Evolutionary conservation across 140 eudicot species (phyloP), one percentile per base, ranked within the genome.

Genomic region (Bidens hawaiensis): DNA sequence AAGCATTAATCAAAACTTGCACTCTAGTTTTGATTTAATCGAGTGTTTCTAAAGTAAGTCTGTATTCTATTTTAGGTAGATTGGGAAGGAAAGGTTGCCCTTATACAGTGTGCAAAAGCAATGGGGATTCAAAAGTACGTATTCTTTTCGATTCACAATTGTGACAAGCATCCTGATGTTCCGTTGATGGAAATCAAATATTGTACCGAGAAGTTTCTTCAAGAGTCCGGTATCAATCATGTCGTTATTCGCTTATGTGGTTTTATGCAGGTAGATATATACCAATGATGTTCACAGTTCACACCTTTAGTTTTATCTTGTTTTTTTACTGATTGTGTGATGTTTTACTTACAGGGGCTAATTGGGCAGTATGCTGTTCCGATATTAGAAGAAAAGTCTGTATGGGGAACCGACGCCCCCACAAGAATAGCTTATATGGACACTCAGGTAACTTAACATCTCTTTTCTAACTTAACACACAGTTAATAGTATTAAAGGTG

Each of bases 251-350:
- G 98, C 17, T 81, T 91, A 69, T 91, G 98, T 79, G 98, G 96
- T 61, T 91, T 90, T 86, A 90, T 90, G 98, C 98, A 90, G 98
- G 98, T n/a, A n/a, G n/a, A n/a, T n/a, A n/a, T n/a, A n/a, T n/a
- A n/a, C n/a, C n/a, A n/a, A n/a, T n/a, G n/a, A n/a, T n/a, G n/a
- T n/a, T n/a, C n/a, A n/a, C n/a, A n/a, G n/a, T n/a, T n/a, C n/a
- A n/a, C n/a, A n/a, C n/a, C n/a, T n/a, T n/a, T n/a, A n/a, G n/a
- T n/a, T n/a, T n/a, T n/a, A n/a, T n/a, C n/a, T n/a, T n/a, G n/a
- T n/a, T n/a, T n/a, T n/a, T n/a, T n/a, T n/a, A n/a, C n/a, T n/a
- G n/a, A n/a, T n/a, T n/a, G n/a, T n/a, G n/a, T n/a, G n/a, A n/a
- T n/a, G n/a, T 67, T 33, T 60, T 61, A 15, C 51, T 6, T 26